Conservation (phyloP, 768 basidiomycete species). For the Rhizopogon vinicolor region DNA sequence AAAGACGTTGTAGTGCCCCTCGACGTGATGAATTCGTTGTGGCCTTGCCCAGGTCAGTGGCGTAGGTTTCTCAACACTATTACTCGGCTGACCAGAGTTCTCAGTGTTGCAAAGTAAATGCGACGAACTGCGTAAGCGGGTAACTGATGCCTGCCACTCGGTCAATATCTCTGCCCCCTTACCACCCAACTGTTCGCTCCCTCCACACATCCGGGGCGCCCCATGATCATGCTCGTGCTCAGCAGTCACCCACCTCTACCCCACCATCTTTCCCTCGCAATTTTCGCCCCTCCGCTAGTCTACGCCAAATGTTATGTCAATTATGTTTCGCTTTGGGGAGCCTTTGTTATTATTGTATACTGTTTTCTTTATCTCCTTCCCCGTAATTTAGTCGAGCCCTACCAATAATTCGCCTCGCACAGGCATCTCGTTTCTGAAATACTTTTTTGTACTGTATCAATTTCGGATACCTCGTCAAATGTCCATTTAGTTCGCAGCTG, state of each 20-base stretch:
- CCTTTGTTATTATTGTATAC: constrained; percentile 24
- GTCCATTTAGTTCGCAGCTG: constrained; percentile 2
- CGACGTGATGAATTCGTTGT: constrained; percentile 64
- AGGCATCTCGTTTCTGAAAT: background rate
- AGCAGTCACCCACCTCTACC: background rate
- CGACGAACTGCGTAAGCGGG: constrained; percentile 43
- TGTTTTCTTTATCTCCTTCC: background rate
- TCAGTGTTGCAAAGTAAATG: constrained; percentile 45
- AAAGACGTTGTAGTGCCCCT: constrained; percentile 59
- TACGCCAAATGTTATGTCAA: constrained; percentile 24
- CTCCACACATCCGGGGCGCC: constrained; percentile 26
- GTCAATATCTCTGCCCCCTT: constrained; percentile 38
- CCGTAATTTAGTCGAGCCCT: background rate
- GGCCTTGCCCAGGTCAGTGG: constrained; percentile 52
- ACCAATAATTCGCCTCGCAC: background rate
- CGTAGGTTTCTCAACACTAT: too few species aligned
- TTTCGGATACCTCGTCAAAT: constrained; percentile 4
- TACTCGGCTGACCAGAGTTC: background rate
- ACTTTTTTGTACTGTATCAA: constrained; percentile 1
- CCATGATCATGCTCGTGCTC: constrained; percentile 6
- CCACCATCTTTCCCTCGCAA: background rate
- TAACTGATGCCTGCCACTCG: constrained; percentile 43
- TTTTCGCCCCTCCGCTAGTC: constrained; percentile 22
- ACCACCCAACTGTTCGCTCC: constrained; percentile 34
- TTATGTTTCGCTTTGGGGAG: constrained; percentile 20